phyloP scores from a whole-genome alignment of 1,284 basidiomycete species.

The Ustilago crameri region DNA sequence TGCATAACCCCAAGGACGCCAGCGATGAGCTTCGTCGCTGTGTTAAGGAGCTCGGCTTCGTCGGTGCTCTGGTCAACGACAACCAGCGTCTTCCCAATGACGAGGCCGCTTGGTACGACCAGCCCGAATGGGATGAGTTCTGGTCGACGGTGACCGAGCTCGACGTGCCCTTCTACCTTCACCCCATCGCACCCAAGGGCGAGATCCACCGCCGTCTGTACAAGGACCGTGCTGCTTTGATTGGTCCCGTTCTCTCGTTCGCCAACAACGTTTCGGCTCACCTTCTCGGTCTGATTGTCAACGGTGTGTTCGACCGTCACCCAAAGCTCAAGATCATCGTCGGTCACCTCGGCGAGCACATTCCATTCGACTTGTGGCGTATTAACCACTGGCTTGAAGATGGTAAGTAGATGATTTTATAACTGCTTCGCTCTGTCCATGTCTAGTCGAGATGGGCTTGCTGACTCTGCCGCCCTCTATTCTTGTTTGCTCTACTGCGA shows the following conservation, averaged over 20 bases:
- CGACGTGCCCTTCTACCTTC: slow-evolving; percentile 68
- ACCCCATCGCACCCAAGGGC: slow-evolving; percentile 67
- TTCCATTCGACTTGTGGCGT: slow-evolving; percentile 67
- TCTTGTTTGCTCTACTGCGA: not conserved
- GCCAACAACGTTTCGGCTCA: slow-evolving; percentile 67
- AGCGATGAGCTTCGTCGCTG: slow-evolving; percentile 62
- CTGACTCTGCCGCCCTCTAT: not conserved
- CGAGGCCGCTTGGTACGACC: slow-evolving; percentile 48
- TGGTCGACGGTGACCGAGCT: slow-evolving; percentile 66
- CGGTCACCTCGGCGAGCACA: slow-evolving; percentile 68
- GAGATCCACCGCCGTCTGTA: slow-evolving; percentile 63
- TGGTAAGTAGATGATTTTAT: slow-evolving; percentile 20
- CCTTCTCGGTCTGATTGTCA: slow-evolving; percentile 67
- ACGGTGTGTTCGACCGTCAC: slow-evolving; percentile 68
- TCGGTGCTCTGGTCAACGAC: slow-evolving; percentile 48
- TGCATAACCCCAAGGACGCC: slow-evolving; percentile 67
- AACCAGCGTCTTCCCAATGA: slow-evolving; percentile 49
- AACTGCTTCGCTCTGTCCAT: not conserved
- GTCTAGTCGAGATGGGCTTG: not conserved
- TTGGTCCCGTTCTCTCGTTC: slow-evolving; percentile 66
- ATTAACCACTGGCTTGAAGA: slow-evolving; percentile 68
- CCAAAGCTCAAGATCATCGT: slow-evolving; percentile 68
- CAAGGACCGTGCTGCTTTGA: slow-evolving; percentile 64
- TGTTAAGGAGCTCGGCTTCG: slow-evolving; percentile 60
- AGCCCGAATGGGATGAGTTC: slow-evolving; percentile 55